A percentile compares a stretch with the other conserved stretches of the same genome.
phyloP scores from a whole-genome alignment of 2,329 filamentous ascomycete genomes.

The Phoma sp. region DNA sequence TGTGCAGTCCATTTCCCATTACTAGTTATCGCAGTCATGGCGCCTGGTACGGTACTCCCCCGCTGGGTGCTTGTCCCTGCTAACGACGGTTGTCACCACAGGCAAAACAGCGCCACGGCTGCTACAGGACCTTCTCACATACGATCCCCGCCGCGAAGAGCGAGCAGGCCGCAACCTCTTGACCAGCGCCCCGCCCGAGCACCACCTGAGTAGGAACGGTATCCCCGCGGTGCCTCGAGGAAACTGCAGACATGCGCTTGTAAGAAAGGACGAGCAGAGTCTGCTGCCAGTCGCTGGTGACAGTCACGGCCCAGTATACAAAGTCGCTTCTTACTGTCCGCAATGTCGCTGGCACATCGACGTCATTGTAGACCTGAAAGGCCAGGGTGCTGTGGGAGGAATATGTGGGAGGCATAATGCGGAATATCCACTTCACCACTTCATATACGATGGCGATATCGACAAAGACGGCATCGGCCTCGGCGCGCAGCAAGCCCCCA shows the following conservation, averaged over 20 bases:
- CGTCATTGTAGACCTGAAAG: slow-evolving; percentile 61
- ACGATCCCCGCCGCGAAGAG: slow-evolving; percentile 59
- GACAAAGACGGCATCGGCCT: slow-evolving; percentile 17
- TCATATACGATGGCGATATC: slow-evolving; percentile 48
- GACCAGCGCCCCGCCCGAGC: slow-evolving; percentile 64
- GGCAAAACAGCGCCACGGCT: slow-evolving; percentile 60
- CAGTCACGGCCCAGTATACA: slow-evolving; percentile 55
- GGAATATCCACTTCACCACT: slow-evolving; percentile 68
- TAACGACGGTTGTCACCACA: slow-evolving; percentile 43
- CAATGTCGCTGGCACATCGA: slow-evolving; percentile 69
- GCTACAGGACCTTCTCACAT: slow-evolving; percentile 59
- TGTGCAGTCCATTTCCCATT: not conserved
- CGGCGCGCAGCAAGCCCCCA: slow-evolving; percentile 27
- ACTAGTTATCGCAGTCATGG: slow-evolving; percentile 25
- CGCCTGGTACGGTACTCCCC: slow-evolving; percentile 28
- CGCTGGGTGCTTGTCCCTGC: slow-evolving; percentile 8
- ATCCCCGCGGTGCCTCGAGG: slow-evolving; percentile 44
- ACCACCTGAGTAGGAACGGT: slow-evolving; percentile 47
- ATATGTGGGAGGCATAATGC: slow-evolving; percentile 55
- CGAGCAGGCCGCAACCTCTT: slow-evolving; percentile 62
- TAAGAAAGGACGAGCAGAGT: slow-evolving; percentile 64
- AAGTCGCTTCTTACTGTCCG: slow-evolving; percentile 67
- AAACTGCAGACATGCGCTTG: slow-evolving; percentile 67
- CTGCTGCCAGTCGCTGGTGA: slow-evolving; percentile 54
- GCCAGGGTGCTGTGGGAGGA: slow-evolving; percentile 43